A percentile compares a stretch with the other conserved stretches of the same genome.
Conservation (phyloP, 2,329 filamentous ascomycete species). For the Colletotrichum navitas region DNA sequence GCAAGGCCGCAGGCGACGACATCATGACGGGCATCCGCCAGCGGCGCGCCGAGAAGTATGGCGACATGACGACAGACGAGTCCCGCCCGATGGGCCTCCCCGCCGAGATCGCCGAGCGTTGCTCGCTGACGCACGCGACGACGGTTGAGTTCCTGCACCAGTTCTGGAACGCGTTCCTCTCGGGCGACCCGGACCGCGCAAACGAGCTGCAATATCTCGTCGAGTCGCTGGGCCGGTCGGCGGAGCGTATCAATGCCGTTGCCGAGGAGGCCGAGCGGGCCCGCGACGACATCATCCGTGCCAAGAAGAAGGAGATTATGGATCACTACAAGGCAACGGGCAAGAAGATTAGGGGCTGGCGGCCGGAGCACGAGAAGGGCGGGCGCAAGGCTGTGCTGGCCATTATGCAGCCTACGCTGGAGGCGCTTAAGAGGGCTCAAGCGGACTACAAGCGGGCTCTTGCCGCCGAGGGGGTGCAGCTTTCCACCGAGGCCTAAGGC, state of each 20-base stretch:
- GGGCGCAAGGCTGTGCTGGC: slow-evolving; percentile 81
- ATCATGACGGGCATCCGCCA: slow-evolving; percentile 75
- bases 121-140: slow-evolving; percentile 84
- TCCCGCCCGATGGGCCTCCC: slow-evolving; percentile 59
- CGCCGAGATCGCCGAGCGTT: slow-evolving; percentile 68
- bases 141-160: slow-evolving; percentile 97
- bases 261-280: slow-evolving; percentile 84
- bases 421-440: slow-evolving; percentile 77
- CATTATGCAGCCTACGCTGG: slow-evolving; percentile 80
- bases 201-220: slow-evolving; percentile 84
- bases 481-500: slow-evolving; percentile 58
- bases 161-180: slow-evolving; percentile 94
- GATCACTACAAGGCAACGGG: slow-evolving; percentile 79
- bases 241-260: slow-evolving; percentile 83
- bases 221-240: slow-evolving; percentile 83
- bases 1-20: slow-evolving; percentile 73
- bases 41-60: slow-evolving; percentile 70
- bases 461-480: slow-evolving; percentile 69
- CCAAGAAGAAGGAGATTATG: slow-evolving; percentile 76
- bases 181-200: slow-evolving; percentile 84
- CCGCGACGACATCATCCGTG: slow-evolving; percentile 74
- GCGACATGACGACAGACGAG: slow-evolving; percentile 52
- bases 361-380: slow-evolving; percentile 76
- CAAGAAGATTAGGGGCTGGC: slow-evolving; percentile 75
- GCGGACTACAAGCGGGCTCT: slow-evolving; percentile 79